Evolutionary conservation across 768 basidiomycete species (phyloP), one percentile per base, ranked within the genome.

Genomic region (Suillus lakei): DNA sequence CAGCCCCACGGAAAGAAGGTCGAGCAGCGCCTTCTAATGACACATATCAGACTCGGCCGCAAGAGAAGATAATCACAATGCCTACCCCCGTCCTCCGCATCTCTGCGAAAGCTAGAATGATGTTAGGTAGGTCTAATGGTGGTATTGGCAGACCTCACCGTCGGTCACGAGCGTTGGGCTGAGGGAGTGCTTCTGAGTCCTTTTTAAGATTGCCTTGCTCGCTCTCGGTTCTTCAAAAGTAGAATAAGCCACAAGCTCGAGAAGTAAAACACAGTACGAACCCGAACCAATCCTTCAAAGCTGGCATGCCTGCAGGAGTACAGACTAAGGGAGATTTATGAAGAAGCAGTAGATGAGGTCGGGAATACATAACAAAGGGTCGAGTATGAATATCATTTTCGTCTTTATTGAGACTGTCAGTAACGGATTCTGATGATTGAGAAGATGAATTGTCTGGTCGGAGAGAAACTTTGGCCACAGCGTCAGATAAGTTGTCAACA

Each of bases 271-370:
- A 56, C 28, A 65, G 61, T 44, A 81, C 87, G 65, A 75, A 95
- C 93, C 93, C 93, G 78, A 95, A 95, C 93, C 93, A 95, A 54
- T 90, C 87, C 79, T 89, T 93, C 60, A 95, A 79, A 54, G 86
- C 82, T 59, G 93, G 93, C 94, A 95, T 94, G 68, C 86, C 86
- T 60, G 80, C 73, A 7, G 94, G 93, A 30, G 83, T 80, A 66
- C 84, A 81, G 30, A 95, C 90, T 46, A 95, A 79, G 28, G 91
- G 90, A n/a, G 93, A 95, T 67, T 85, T 86, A 68, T 86, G 84
- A 26, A 95, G 84, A 62, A 78, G 76, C 61, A 95, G 86, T 44
- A 94, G 78, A 67, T 93, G 88, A 56, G 82, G 72, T 58, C 91
- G 88, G 72, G 88, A 83, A 79, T 95, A 95, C 67, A 88, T 84